Base-by-base conservation (phyloP, 768 basidiomycete species). In the Leccinum incarnatum region DNA sequence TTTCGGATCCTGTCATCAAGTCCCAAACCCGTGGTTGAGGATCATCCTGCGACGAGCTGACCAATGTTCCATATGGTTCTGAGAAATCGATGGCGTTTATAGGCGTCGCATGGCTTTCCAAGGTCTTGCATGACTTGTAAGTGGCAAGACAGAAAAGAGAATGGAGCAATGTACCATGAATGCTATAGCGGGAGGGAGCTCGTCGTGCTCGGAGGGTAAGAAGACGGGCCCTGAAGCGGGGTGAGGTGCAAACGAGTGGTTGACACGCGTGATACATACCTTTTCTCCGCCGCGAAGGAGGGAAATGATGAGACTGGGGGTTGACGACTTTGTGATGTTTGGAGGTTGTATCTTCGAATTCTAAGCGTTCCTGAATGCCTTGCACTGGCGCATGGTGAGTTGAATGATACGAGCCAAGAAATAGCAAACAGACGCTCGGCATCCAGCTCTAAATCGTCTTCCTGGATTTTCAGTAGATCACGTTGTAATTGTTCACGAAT, bases 391-490 rank as follows among this genome's bases (percentile, higher is more conserved):
- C 34, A 29, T 36, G 42, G 54, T 68, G 55, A 62, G 60, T 5
- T 7, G 17, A 54, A 7, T 27, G 50, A 30, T 10, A 19, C 4
- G 55, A 62, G 30, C 11, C 6, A 19, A n/a, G 21, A 14, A 17
- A 40, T n/a, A 27, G 42, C 0, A 53, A 49, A 80, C 92, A 67
- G 67, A 95, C 94, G 74, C 76, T 99, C 96, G 60, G 97, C 96
- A 67, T 97, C 93, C n/a, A 99, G 77, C 68, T 98, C 96, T 23
- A 99, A 78, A 61, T 97, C 95, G 65, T 98, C 96, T 70, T 99
- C 96, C 57, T 95, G 91, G 49, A 98, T 71, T 69, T 84, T 90
- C 32, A 98, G 75, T 7, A 99, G 78, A 68, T 93, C 88, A 46
- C 86, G 80, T 68, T 95, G 91, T 25, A 98, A 78, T 62, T 88